Evolutionary conservation across 495 filamentous ascomycete genomes (phyloP).

Genomic region (Penicillium bialowiezense): DNA sequence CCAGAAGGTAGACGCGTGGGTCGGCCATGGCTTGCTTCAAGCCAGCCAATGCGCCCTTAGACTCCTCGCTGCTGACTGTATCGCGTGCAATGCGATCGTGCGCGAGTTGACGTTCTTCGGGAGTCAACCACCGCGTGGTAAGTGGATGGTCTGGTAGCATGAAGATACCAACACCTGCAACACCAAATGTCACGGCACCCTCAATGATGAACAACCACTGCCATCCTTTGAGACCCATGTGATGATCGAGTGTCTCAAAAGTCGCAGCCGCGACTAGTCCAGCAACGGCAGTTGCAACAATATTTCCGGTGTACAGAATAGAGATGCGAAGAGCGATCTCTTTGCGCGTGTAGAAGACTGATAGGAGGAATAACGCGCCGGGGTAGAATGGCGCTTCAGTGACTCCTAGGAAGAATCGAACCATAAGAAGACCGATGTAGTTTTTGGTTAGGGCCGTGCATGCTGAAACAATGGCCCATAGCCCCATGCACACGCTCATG

Average conservation of each 20-base stretch:
- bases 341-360: constrained; percentile 41
- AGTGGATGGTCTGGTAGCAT: constrained; percentile 64
- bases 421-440: constrained; percentile 33
- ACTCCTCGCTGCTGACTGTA: constrained; percentile 1
- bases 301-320: constrained; percentile 40
- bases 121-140: constrained; percentile 12
- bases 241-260: constrained; percentile 8
- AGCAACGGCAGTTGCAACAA: constrained; percentile 39
- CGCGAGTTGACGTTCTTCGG: constrained; percentile 7
- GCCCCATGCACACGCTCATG: constrained; percentile 34
- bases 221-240: constrained; percentile 10
- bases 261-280: constrained; percentile 40
- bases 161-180: constrained; percentile 68
- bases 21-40: constrained; percentile 4
- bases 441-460: constrained; percentile 36
- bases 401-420: constrained; percentile 34
- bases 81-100: neutral
- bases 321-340: constrained; percentile 40
- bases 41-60: constrained; percentile 1
- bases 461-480: constrained; percentile 44
- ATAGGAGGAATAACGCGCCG: constrained; percentile 38
- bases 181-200: constrained; percentile 62
- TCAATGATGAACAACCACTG: constrained; percentile 46
- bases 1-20: constrained; percentile 11
- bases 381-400: constrained; percentile 49